Evolutionary conservation across 768 basidiomycete genomes (phyloP).

Genomic region (Macrolepiota fuliginosa): DNA sequence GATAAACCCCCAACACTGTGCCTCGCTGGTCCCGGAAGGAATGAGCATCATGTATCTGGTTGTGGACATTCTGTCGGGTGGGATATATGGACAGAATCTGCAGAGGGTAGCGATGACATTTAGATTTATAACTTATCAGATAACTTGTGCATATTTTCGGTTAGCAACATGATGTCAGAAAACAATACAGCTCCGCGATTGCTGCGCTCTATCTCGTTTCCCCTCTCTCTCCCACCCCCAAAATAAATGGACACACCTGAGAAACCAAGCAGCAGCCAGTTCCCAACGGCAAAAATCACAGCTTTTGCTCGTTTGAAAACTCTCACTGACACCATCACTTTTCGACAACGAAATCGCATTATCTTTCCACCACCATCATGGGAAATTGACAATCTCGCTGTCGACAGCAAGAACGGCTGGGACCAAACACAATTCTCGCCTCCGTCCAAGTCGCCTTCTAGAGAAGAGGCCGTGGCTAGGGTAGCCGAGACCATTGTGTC

Average conservation of each 20-base stretch:
- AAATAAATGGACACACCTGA: background rate
- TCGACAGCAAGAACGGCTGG: slow-evolving; percentile 2
- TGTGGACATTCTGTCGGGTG: slow-evolving; percentile 41
- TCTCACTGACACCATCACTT: slow-evolving; percentile 24
- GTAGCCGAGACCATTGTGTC: slow-evolving; percentile 1
- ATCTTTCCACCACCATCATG: slow-evolving; percentile 49
- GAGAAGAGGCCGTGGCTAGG: background rate
- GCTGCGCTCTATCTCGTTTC: background rate
- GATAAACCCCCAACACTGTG: slow-evolving; percentile 36
- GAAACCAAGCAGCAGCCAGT: background rate
- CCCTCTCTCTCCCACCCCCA: background rate
- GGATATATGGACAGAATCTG: slow-evolving; percentile 30
- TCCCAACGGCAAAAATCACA: slow-evolving; percentile 32
- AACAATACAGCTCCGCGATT: background rate
- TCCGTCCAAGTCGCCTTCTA: background rate
- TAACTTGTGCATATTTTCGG: background rate
- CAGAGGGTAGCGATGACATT: slow-evolving; percentile 9
- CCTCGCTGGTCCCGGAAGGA: slow-evolving; percentile 30
- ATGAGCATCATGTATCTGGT: slow-evolving; percentile 28
- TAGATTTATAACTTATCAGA: background rate
- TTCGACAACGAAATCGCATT: slow-evolving; percentile 18
- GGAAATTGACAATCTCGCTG: slow-evolving; percentile 29
- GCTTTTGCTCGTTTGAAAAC: slow-evolving; percentile 36
- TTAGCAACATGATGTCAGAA: background rate
- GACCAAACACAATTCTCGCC: background rate